Base-by-base conservation (phyloP, 768 basidiomycete species). In the Guyanaporus albipodus region DNA sequence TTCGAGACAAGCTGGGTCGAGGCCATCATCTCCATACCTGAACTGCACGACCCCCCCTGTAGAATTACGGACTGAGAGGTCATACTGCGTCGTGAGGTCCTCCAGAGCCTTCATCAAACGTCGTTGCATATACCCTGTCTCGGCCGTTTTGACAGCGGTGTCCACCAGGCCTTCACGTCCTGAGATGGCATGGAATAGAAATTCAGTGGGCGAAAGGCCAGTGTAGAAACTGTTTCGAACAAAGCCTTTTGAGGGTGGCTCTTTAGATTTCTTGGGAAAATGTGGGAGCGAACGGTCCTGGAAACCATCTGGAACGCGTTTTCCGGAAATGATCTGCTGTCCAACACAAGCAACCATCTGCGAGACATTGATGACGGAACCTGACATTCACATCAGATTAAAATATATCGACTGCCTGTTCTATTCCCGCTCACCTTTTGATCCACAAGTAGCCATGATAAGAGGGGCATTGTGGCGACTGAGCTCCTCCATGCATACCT, bases 261-360 rank as follows among this genome's bases (percentile, higher is more conserved):
- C 91, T 58, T 90, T 85, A 4, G 91, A 92, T 67, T 94, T 95
- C 71, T 98, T 98, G 11, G 86, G 90, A 68, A 98, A 99, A 67
- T 99, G 96, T 1, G 96, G 96, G n/a, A 99, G 75, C 1, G 96
- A 95, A 28, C 96, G 87, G 68, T 99, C 96, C 69, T 97, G 95
- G 73, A 99, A 99, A 24, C 95, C 96, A 75, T 98, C 87, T 0
- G 93, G 94, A 6, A 99, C 93, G 79, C 96, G 96, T 70, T 91
- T 87, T 7, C 96, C 96, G 17, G 92, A 83, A 52, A 99, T 98
- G 67, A 98, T 97, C 64, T 99, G 96, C 62, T 99, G 96, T 6
- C 96, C 96, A 56, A 99, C 96, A 80, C 95, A 97, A 61, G 95
- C 96, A 43, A 98, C 95, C 96, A 99, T 99, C 71, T 99, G 96